Percentiles rank a stretch among this genome's conserved stretches.
Conservation (phyloP, 495 filamentous ascomycete species). For the Aspergillus carlsbadensis region DNA sequence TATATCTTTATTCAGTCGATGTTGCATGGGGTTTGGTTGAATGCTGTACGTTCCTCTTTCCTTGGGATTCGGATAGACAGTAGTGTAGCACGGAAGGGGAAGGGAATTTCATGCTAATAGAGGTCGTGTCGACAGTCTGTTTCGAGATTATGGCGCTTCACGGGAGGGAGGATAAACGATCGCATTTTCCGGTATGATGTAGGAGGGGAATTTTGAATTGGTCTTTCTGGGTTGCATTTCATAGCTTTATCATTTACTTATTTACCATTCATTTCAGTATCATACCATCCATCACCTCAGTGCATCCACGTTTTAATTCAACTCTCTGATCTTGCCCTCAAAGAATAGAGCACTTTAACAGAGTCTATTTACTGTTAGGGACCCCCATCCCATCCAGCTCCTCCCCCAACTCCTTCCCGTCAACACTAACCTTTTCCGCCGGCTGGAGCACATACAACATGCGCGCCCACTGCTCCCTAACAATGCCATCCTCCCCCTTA, state of each 20-base stretch:
- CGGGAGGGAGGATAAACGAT: conserved; percentile 43
- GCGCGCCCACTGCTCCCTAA: conserved; percentile 41
- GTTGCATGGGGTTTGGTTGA: conserved; percentile 52
- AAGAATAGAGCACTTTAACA: background rate
- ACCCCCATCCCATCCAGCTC: conserved; percentile 42
- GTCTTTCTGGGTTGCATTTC: too few relatives aligned
- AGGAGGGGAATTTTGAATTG: conserved; percentile 46
- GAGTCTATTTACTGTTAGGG: background rate
- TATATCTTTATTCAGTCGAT: conserved; percentile 48
- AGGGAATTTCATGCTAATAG: background rate
- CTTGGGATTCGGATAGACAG: background rate
- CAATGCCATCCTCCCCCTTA: conserved; percentile 11
- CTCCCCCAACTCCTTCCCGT: conserved; percentile 41
- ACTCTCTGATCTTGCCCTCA: too few relatives aligned
- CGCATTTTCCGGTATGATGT: conserved; percentile 47
- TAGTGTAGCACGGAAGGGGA: background rate
- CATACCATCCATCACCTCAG: background rate
- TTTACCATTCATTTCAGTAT: background rate
- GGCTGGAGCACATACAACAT: conserved; percentile 58
- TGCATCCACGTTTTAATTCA: too few relatives aligned
- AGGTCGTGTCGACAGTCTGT: conserved; percentile 24
- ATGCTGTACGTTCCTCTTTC: conserved; percentile 46
- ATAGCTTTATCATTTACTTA: conserved; percentile 7
- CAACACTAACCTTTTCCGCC: conserved; percentile 36
- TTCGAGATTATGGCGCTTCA: conserved; percentile 41